Percentiles rank a stretch among this genome's conserved stretches.
phyloP scores from a whole-genome alignment of 768 basidiomycete species.

The Gyrodon lividus region DNA sequence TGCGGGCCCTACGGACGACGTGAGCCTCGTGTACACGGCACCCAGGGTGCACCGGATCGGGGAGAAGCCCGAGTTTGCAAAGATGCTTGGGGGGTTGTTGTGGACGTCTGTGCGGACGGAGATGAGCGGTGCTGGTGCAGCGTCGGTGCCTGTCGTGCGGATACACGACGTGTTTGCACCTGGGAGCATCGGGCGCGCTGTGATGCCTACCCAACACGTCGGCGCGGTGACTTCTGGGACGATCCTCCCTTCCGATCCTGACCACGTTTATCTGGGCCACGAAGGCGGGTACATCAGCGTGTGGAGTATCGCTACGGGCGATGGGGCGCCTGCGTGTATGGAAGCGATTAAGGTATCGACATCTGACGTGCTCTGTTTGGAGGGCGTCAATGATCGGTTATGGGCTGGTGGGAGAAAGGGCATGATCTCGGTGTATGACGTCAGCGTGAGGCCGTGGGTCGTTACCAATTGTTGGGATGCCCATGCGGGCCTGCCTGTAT shows the following conservation, averaged over 20 bases:
- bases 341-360: slow-evolving; percentile 78
- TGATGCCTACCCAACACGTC: slow-evolving; percentile 66
- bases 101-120: slow-evolving; percentile 77
- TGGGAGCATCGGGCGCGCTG: slow-evolving; percentile 50
- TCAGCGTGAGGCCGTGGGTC: slow-evolving; percentile 71
- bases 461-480: slow-evolving; percentile 88
- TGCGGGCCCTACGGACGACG: slow-evolving; percentile 35
- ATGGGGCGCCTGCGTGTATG: slow-evolving; percentile 60
- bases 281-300: slow-evolving; percentile 87
- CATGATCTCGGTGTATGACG: slow-evolving; percentile 78
- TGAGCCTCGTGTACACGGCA: slow-evolving; percentile 46
- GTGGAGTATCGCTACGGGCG: slow-evolving; percentile 62
- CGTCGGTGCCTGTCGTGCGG: slow-evolving; percentile 69
- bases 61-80: slow-evolving; percentile 81
- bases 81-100: slow-evolving; percentile 68
- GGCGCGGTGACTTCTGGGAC: slow-evolving; percentile 85
- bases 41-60: slow-evolving; percentile 65
- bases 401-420: slow-evolving; percentile 91
- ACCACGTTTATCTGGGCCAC: slow-evolving; percentile 80
- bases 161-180: slow-evolving; percentile 75
- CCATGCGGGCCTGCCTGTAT: slow-evolving; percentile 65
- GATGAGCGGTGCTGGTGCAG: slow-evolving; percentile 38
- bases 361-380: slow-evolving; percentile 80
- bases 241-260: slow-evolving; percentile 64
- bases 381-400: slow-evolving; percentile 78